Conservation (phyloP, 768 basidiomycete genomes). For the Crassisporium funariophilum region DNA sequence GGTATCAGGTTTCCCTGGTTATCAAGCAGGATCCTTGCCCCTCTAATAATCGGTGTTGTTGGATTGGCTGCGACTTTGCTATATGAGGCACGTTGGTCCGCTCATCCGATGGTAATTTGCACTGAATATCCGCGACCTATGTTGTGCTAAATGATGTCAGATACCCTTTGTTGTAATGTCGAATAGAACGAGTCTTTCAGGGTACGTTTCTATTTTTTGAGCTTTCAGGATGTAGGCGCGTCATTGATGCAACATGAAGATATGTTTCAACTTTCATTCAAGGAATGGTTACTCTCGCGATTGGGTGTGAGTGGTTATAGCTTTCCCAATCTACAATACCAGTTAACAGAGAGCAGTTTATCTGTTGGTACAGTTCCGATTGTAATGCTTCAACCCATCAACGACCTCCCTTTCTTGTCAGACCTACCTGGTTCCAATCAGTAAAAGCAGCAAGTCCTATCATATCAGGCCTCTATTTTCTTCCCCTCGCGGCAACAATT, state of each 20-base stretch:
- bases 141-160: constrained; percentile 16
- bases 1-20: constrained; percentile 47
- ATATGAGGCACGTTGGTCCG: no score
- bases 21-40: constrained; percentile 39
- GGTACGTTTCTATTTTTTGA: background rate
- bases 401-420: no score
- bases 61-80: no score
- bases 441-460: constrained; percentile 35
- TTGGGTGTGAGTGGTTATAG: constrained; percentile 11
- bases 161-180: constrained; percentile 14
- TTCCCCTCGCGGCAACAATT: constrained; percentile 34
- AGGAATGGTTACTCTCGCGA: constrained; percentile 16
- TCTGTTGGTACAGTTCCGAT: constrained; percentile 3
- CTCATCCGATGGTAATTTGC: no score
- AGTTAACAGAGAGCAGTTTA: constrained; percentile 10
- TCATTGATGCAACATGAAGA: no score
- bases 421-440: constrained; percentile 37
- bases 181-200: constrained; percentile 13
- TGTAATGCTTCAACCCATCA: background rate
- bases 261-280: constrained; percentile 16
- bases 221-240: background rate
- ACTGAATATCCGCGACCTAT: no score
- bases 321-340: background rate
- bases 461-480: constrained; percentile 35
- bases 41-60: constrained; percentile 42